Evolutionary conservation across 2,329 filamentous ascomycete species (phyloP).

Genomic region (Myriangium duriaei): DNA sequence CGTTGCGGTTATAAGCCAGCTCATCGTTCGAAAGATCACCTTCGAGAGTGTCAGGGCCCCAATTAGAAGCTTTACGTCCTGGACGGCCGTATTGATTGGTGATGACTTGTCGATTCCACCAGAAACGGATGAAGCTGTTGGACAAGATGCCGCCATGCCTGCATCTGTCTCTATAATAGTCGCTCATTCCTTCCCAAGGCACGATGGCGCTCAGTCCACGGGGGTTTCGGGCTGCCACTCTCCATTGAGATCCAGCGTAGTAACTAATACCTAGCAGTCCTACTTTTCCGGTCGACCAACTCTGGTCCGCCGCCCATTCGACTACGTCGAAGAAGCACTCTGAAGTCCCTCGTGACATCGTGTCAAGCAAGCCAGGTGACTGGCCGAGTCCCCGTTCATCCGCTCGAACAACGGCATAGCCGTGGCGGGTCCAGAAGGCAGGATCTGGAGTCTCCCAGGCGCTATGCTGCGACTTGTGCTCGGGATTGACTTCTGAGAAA

Average conservation of each 20-base stretch:
- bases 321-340: conserved; percentile 16
- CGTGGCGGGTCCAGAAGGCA: conserved; percentile 22
- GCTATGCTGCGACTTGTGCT: conserved; percentile 29
- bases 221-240: conserved; percentile 39
- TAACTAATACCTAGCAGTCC: conserved; percentile 39
- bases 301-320: conserved; percentile 14
- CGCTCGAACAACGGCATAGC: conserved; percentile 25
- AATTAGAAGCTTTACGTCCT: conserved; percentile 34
- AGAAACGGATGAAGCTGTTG: conserved; percentile 41
- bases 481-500: conserved; percentile 29
- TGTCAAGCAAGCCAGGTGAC: conserved; percentile 40
- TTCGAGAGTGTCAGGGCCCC: conserved; percentile 43
- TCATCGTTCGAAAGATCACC: conserved; percentile 43
- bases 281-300: conserved; percentile 17
- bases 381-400: conserved; percentile 42
- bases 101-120: conserved; percentile 56
- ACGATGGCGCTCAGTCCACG: conserved; percentile 40
- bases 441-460: conserved; percentile 34
- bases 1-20: conserved; percentile 32
- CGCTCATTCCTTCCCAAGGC: conserved; percentile 45
- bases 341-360: conserved; percentile 40
- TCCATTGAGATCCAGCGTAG: conserved; percentile 43
- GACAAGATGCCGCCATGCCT: conserved; percentile 28
- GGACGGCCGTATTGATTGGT: conserved; percentile 53
- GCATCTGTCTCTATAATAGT: conserved; percentile 38